A percentile compares a stretch with the other conserved stretches of the same genome.
Evolutionary conservation across 108 stramenopile species (phyloP).

Genomic region (Pelagomonas calceolata): DNA sequence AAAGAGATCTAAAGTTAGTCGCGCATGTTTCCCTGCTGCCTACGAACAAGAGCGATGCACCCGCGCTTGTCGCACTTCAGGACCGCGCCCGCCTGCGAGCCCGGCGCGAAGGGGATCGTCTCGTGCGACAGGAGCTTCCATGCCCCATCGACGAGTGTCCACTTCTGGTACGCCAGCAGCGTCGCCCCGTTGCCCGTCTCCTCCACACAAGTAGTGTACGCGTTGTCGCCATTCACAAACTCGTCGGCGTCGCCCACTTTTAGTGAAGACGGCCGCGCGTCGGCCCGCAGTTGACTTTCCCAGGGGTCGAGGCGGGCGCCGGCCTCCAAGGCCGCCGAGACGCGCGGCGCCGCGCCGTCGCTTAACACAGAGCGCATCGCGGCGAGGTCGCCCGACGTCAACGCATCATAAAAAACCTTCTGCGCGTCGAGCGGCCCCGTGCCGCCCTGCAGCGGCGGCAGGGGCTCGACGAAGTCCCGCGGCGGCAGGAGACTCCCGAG

Average conservation of each 20-base stretch:
- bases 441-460: neutral
- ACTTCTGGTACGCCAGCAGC: neutral
- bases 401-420: neutral
- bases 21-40: no score
- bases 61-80: neutral
- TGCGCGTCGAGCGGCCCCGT: neutral
- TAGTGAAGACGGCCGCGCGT: neutral
- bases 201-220: neutral
- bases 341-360: neutral
- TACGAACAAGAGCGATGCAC: neutral
- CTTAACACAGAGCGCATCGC: neutral
- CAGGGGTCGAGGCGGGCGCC: neutral
- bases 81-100: neutral
- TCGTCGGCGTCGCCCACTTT: neutral
- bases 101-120: neutral
- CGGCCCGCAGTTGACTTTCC: neutral
- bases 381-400: neutral
- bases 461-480: neutral
- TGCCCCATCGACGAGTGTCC: neutral
- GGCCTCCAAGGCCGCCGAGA: neutral
- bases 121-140: neutral
- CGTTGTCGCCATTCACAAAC: neutral
- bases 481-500: neutral
- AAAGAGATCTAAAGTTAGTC: no score
- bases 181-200: neutral